These are phyloP conservation scores for Pythium aphanidermatum DNA, from an alignment of 352 stramenopile species.

Conservation along the genomic window DNA sequence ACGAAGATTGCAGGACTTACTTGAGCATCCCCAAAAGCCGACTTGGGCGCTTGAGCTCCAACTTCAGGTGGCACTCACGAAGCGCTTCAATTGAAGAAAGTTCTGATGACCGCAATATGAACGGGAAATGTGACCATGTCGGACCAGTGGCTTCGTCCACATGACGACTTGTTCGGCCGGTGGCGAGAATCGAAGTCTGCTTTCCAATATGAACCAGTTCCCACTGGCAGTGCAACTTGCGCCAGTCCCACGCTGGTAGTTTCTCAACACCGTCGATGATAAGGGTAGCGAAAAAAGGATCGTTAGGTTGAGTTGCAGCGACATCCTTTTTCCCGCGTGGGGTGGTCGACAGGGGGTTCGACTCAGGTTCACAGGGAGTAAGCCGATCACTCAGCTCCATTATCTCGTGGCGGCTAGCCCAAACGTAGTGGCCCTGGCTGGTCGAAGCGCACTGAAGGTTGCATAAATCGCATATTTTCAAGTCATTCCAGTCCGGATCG, in stretches of 20 bases:
- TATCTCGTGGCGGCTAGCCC: slow-evolving; percentile 7
- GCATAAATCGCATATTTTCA: slow-evolving; percentile 3
- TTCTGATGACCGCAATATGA: too few relatives aligned
- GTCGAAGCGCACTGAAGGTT: slow-evolving; percentile 6
- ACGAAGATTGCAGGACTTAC: too few relatives aligned
- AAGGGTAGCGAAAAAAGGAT: background rate
- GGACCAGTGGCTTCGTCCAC: background rate
- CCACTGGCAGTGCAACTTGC: slow-evolving; percentile 17
- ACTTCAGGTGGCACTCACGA: too few relatives aligned
- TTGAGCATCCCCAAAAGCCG: too few relatives aligned
- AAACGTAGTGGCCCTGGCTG: slow-evolving; percentile 7
- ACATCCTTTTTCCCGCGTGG: background rate
- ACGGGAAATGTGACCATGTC: too few relatives aligned
- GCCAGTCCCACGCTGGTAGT: slow-evolving; percentile 10
- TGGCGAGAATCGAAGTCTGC: background rate
- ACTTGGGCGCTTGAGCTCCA: too few relatives aligned
- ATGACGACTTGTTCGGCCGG: slow-evolving; percentile 3
- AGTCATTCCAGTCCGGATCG: slow-evolving; percentile 7
- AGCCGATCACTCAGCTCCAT: slow-evolving; percentile 4
- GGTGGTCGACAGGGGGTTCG: background rate
- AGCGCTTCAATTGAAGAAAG: too few relatives aligned
- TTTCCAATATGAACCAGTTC: slow-evolving; percentile 3
- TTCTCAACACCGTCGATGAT: background rate
- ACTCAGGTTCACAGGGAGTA: slow-evolving; percentile 1
- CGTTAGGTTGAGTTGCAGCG: background rate